These are phyloP conservation scores for Candida pseudofarinosa DNA, from an alignment of 805 yeast species.

Conservation along the genomic window DNA sequence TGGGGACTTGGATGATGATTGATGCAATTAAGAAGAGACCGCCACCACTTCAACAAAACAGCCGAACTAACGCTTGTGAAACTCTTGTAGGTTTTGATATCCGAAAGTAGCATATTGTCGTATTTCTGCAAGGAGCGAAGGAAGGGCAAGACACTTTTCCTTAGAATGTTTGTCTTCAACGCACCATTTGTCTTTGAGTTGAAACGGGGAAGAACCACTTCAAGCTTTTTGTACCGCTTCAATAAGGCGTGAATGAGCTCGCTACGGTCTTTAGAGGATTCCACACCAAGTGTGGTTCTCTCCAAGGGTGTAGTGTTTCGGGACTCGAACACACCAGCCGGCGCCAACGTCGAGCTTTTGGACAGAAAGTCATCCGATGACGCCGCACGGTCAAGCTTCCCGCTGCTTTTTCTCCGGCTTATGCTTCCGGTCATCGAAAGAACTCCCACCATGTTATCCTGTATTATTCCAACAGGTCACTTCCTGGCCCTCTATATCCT, in stretches of 20 bases:
- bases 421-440: conserved; percentile 13
- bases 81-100: conserved; percentile 26
- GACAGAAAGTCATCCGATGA: conserved; percentile 1
- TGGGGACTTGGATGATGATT: conserved; percentile 10
- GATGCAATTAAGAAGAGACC: conserved; percentile 32
- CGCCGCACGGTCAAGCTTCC: conserved; percentile 8
- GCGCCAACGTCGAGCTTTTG: background rate
- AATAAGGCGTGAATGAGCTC: conserved; percentile 18
- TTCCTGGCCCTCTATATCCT: background rate
- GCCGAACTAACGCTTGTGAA: conserved; percentile 29
- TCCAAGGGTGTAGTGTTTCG: background rate
- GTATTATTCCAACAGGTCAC: background rate
- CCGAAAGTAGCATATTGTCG: conserved; percentile 14
- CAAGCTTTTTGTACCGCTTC: conserved; percentile 37
- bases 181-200: conserved; percentile 34
- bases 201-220: conserved; percentile 42
- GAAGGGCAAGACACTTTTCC: conserved; percentile 45
- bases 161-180: conserved; percentile 42
- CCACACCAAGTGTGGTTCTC: background rate
- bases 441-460: conserved; percentile 14
- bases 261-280: conserved; percentile 6
- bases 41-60: conserved; percentile 51
- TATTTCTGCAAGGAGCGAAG: conserved; percentile 26
- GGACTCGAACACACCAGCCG: background rate
- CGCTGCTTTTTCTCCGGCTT: conserved; percentile 11